phyloP scores from a whole-genome alignment of 2,329 filamentous ascomycete species.

The Phaeoacremonium minimum region DNA sequence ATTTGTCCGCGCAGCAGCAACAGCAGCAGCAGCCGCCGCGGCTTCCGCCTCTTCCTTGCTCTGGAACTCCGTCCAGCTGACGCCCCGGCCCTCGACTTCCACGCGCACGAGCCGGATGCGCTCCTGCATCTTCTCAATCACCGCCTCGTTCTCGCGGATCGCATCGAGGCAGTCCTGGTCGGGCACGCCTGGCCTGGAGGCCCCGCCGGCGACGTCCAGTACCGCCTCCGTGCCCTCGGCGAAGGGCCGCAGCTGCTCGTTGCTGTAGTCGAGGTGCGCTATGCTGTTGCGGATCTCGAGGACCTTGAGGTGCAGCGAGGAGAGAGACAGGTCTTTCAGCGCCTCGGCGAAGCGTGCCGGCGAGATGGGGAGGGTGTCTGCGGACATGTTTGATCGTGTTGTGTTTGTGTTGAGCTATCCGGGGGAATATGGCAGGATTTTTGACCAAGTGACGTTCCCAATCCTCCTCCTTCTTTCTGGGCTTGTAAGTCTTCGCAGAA shows the following conservation, averaged over 20 bases:
- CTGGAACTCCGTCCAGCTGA: slow-evolving; percentile 53
- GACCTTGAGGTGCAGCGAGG: slow-evolving; percentile 67
- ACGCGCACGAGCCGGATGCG: slow-evolving; percentile 58
- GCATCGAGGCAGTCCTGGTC: slow-evolving; percentile 72
- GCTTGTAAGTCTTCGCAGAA: no score
- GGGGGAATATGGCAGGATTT: neutral
- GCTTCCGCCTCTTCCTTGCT: slow-evolving; percentile 38
- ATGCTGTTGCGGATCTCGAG: slow-evolving; percentile 74
- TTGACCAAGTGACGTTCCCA: neutral
- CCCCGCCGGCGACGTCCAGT: slow-evolving; percentile 16
- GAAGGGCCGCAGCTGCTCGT: slow-evolving; percentile 67
- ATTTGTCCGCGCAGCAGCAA: slow-evolving; percentile 1
- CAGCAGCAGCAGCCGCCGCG: slow-evolving; percentile 13
- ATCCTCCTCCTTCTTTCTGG: no score
- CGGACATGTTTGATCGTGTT: slow-evolving; percentile 52
- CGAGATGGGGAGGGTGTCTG: slow-evolving; percentile 56
- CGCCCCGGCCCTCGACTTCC: slow-evolving; percentile 59
- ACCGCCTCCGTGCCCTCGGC: slow-evolving; percentile 44
- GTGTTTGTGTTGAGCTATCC: slow-evolving; percentile 1
- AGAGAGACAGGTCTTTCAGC: slow-evolving; percentile 61
- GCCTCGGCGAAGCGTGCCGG: slow-evolving; percentile 62
- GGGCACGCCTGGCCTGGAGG: slow-evolving; percentile 23
- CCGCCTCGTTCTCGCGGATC: slow-evolving; percentile 65
- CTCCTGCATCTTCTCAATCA: slow-evolving; percentile 65
- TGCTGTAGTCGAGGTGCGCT: slow-evolving; percentile 68